phyloP scores from a whole-genome alignment of 768 basidiomycete genomes.

The Leucocoprinus sp. region DNA sequence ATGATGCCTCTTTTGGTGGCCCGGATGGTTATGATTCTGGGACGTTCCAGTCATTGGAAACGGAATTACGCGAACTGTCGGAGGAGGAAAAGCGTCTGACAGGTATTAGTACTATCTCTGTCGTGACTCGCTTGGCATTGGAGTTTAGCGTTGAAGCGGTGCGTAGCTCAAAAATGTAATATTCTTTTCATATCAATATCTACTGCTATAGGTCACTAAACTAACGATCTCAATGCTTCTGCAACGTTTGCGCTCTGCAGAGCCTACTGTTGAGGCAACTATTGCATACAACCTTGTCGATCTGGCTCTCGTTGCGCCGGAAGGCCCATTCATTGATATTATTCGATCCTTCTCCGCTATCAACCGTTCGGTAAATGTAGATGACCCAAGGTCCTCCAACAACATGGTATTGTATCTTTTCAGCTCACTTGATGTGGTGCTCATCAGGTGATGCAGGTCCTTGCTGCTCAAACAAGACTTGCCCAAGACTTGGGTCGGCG shows the following conservation, averaged over 20 bases:
- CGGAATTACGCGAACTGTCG: conserved; percentile 55
- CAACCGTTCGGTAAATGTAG: conserved; percentile 79
- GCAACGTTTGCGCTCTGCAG: conserved; percentile 77
- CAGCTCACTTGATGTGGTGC: not conserved
- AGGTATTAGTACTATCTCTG: conserved; percentile 85
- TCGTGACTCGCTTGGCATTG: conserved; percentile 79
- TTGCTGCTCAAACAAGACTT: conserved; percentile 86
- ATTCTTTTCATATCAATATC: not conserved
- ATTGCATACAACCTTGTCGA: conserved; percentile 91
- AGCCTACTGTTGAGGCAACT: conserved; percentile 83
- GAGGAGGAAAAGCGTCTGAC: conserved; percentile 82
- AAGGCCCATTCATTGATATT: conserved; percentile 74
- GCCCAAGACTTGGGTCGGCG: conserved; percentile 70
- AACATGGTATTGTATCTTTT: conserved; percentile 56
- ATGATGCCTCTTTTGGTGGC: conserved; percentile 38
- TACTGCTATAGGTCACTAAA: conserved; percentile 56
- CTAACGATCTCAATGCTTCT: conserved; percentile 89
- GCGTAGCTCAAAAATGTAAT: not conserved
- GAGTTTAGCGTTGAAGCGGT: conserved; percentile 87
- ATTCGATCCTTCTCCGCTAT: conserved; percentile 78
- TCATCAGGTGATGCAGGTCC: conserved; percentile 38
- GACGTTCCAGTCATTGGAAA: conserved; percentile 51
- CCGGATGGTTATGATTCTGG: conserved; percentile 38
- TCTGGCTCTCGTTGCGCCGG: conserved; percentile 72
- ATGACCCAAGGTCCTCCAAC: conserved; percentile 82